Evolutionary conservation across 2,329 filamentous ascomycete genomes (phyloP), one percentile per base, ranked within the genome.

Genomic region (Epichloe gansuensis): DNA sequence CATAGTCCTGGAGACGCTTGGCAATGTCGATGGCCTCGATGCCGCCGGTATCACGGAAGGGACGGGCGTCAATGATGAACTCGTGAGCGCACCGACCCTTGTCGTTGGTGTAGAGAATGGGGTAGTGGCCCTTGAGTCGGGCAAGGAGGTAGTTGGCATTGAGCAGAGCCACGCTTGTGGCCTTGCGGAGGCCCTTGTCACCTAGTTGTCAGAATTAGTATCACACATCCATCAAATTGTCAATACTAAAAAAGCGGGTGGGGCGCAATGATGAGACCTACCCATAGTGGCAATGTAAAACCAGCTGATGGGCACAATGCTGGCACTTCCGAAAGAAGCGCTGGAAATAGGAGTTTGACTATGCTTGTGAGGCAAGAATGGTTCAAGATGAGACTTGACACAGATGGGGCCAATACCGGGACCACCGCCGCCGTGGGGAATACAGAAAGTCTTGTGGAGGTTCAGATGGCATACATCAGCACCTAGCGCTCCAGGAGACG

Each of bases 381-480:
- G 80, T 6, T 78, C 71, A 48, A 97, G 81, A 62, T 94, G 87
- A 55, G 81, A 72, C 66, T 90, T 93, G 51, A 95, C 91, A 64
- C 89, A 90, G 59, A 97, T 95, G 50, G 91, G 91, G 2, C 91
- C 91, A 39, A 96, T 88, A 61, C 91, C 91, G 9, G 91, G 91
- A 15, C 91, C 91, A 58, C 91, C 91, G 57, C 91, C 91, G 51
- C 91, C 91, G 69, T 97, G 91, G 46, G 91, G 91, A 62, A 97
- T 97, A 67, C 91, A 97, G 76, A 97, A 97, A 3, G 91, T 97
- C 79, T 97, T 97, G 80, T 97, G 91, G 42, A 97, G 78, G 70
- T 97, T 97, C 54, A 97, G 76, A 73, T 96, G 91, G 77, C 91
- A 97, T 40, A 96, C 90, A 66, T 97, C 91, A 34, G 91, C 91